A percentile compares a stretch with the other conserved stretches of the same genome.
Evolutionary conservation across 192 early-diverging fungal species (phyloP).

Genomic region (Umbelopsis isabellina): DNA sequence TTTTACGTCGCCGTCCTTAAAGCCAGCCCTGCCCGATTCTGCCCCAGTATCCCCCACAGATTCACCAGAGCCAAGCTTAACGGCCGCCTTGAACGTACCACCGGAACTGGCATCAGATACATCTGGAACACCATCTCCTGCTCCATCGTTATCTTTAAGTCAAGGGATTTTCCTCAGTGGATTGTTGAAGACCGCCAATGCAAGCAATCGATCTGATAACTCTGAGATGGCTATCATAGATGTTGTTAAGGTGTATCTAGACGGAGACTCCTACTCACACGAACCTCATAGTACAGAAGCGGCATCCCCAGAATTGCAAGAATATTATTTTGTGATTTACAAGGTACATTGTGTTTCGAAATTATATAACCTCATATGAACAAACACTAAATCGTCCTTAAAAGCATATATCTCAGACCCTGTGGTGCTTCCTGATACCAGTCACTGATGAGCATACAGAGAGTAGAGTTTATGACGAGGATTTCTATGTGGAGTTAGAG

Average conservation of each 20-base stretch:
- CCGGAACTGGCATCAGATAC: constrained; percentile 7
- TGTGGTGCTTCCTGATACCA: constrained; percentile 39
- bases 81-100: neutral
- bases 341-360: constrained; percentile 22
- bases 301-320: constrained; percentile 1
- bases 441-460: constrained; percentile 13
- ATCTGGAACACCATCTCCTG: neutral
- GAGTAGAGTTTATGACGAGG: constrained; percentile 25
- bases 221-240: constrained; percentile 20
- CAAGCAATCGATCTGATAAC: constrained; percentile 33
- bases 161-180: constrained; percentile 42
- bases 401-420: constrained; percentile 32
- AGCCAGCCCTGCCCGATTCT: constrained; percentile 7
- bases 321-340: constrained; percentile 39
- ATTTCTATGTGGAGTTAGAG: constrained; percentile 34
- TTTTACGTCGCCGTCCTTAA: constrained; percentile 20
- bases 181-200: constrained; percentile 21
- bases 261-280: constrained; percentile 10
- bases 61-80: neutral
- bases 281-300: neutral
- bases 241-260: constrained; percentile 32
- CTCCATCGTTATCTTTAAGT: neutral
- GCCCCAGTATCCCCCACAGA: neutral
- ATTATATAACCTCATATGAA: neutral
- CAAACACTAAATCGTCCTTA: neutral